Conservation (phyloP, 1,284 basidiomycete species). For the Leccinum griseonigrum region DNA sequence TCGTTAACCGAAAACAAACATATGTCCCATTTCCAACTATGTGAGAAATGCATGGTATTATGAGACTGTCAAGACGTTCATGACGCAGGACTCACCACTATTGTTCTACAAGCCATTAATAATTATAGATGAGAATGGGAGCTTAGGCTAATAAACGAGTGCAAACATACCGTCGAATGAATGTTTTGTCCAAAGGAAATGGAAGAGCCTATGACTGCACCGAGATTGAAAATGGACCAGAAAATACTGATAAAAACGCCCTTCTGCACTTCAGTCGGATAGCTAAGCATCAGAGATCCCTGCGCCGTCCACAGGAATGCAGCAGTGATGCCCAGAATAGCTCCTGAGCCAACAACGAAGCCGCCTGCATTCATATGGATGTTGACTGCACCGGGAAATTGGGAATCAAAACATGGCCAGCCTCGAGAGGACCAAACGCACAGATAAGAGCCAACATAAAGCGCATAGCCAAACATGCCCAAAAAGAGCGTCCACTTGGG, state of each 20-base stretch:
- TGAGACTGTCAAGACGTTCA: background rate
- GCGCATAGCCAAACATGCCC: conserved; percentile 47
- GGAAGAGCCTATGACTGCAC: conserved; percentile 59
- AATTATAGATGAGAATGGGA: background rate
- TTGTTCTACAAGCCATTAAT: conserved; percentile 8
- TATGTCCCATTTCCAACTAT: conserved; percentile 35
- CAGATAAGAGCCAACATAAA: conserved; percentile 55
- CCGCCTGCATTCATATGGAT: conserved; percentile 39
- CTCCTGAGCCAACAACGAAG: conserved; percentile 56
- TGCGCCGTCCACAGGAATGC: conserved; percentile 67
- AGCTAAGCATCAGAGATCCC: conserved; percentile 62
- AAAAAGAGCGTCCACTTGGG: conserved; percentile 50
- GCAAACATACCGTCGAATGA: conserved; percentile 32
- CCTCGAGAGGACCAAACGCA: conserved; percentile 6
- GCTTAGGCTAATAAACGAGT: background rate
- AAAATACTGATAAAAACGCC: conserved; percentile 61
- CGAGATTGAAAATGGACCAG: conserved; percentile 68
- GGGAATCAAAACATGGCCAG: no score
- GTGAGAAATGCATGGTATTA: background rate
- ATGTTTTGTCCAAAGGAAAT: conserved; percentile 55
- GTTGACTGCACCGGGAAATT: conserved; percentile 21
- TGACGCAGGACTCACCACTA: conserved; percentile 3
- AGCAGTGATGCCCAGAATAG: conserved; percentile 60
- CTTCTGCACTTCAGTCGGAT: conserved; percentile 57
- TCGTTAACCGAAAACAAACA: conserved; percentile 9